A percentile compares a stretch with the other conserved stretches of the same genome.
Evolutionary conservation across 768 basidiomycete species (phyloP).

Genomic region (Rossbeevera mucosa): DNA sequence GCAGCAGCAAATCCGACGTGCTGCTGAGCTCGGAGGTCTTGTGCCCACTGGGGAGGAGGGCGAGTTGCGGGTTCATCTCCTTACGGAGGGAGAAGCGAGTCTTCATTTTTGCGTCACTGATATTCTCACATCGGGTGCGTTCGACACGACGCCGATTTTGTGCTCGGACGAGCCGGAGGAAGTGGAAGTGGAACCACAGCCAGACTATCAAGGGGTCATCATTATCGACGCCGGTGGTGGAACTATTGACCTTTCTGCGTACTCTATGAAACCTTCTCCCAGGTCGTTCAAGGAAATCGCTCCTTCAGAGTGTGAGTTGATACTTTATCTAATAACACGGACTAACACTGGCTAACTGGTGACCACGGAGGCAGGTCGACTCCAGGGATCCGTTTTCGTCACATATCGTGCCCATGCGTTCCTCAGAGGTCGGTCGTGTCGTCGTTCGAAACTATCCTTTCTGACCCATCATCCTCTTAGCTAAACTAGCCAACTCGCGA

Average conservation of each 20-base stretch:
- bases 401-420: slow-evolving; percentile 30
- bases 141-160: slow-evolving; percentile 8
- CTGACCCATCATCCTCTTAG: slow-evolving; percentile 11
- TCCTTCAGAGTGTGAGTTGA: slow-evolving; percentile 28
- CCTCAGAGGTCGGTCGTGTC: slow-evolving; percentile 25
- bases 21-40: slow-evolving; percentile 47
- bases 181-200: slow-evolving; percentile 4
- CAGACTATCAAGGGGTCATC: slow-evolving; percentile 32
- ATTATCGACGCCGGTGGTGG: slow-evolving; percentile 49
- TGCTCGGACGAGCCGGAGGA: slow-evolving; percentile 18
- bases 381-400: slow-evolving; percentile 37
- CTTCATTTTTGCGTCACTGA: slow-evolving; percentile 49
- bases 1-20: slow-evolving; percentile 49
- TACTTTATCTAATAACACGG: not conserved
- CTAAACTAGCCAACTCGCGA: slow-evolving; percentile 25
- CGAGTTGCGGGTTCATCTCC: slow-evolving; percentile 43
- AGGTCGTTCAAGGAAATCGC: slow-evolving; percentile 35
- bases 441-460: not conserved
- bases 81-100: slow-evolving; percentile 59
- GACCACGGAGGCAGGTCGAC: slow-evolving; percentile 26
- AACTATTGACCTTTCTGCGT: slow-evolving; percentile 38
- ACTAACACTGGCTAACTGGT: not conserved
- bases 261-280: slow-evolving; percentile 36
- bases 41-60: slow-evolving; percentile 37
- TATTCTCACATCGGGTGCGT: slow-evolving; percentile 34